phyloP scores from a whole-genome alignment of 805 yeast species.

The Monosporozyma siamensis region DNA sequence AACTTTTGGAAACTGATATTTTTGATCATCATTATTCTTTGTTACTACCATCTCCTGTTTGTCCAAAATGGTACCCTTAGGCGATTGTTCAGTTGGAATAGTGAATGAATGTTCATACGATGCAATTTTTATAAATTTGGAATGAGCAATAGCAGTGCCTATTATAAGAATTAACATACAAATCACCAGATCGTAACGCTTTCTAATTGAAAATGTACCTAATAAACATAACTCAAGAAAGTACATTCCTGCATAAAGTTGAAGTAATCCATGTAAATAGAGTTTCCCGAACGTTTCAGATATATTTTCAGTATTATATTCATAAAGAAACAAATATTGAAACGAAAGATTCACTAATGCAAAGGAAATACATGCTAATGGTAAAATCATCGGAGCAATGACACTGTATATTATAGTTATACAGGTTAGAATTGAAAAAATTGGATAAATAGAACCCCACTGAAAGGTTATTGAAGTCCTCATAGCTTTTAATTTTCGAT shows the following conservation, averaged over 20 bases:
- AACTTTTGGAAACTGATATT: conserved; percentile 5
- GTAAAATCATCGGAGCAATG: conserved; percentile 66
- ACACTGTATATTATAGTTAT: conserved; percentile 73
- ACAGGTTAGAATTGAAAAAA: conserved; percentile 65
- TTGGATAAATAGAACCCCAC: conserved; percentile 78
- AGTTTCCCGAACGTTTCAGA: conserved; percentile 62
- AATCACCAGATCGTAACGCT: conserved; percentile 36
- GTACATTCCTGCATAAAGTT: conserved; percentile 71
- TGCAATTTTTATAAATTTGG: conserved; percentile 33
- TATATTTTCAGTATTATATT: conserved; percentile 41
- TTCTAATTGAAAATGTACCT: conserved; percentile 63
- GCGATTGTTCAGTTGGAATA: no score
- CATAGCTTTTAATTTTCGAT: conserved; percentile 41
- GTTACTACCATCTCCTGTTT: background rate
- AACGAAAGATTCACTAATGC: conserved; percentile 50
- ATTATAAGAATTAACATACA: conserved; percentile 44
- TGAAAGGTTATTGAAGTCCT: conserved; percentile 38
- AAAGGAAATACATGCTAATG: conserved; percentile 51
- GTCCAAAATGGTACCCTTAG: no score
- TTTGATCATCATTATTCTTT: no score
- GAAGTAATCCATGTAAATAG: conserved; percentile 68
- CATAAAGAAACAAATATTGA: conserved; percentile 57
- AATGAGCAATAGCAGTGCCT: conserved; percentile 49
- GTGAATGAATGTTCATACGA: conserved; percentile 2
- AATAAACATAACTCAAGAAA: conserved; percentile 69